These are phyloP conservation scores for Passiflora organensis DNA, from an alignment of 345 rosid genomes.

Conservation along the genomic window DNA sequence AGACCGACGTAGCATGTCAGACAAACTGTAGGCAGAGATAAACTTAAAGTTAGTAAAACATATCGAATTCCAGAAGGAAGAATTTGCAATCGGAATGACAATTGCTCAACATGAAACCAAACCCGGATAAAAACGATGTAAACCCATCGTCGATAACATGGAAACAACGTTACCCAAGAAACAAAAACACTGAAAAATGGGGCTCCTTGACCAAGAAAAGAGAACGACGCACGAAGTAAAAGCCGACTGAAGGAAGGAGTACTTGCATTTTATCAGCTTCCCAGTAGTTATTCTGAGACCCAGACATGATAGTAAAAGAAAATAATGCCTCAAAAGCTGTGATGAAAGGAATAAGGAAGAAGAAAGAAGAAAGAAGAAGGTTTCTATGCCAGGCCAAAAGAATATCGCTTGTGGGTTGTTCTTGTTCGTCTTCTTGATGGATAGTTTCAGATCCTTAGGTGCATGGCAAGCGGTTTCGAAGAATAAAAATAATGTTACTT, in stretches of 20 bases:
- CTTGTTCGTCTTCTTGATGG: not conserved
- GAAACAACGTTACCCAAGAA: not conserved
- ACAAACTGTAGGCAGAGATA: not conserved
- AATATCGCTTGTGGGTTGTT: not conserved
- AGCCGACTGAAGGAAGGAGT: not conserved
- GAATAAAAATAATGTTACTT: no score
- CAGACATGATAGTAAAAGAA: not conserved
- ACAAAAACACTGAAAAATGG: not conserved
- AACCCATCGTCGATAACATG: not conserved
- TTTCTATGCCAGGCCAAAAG: not conserved
- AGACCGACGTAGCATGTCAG: not conserved
- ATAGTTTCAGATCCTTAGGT: not conserved
- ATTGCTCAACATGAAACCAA: not conserved
- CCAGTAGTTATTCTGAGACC: conserved; percentile 98
- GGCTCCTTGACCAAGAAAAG: no score
- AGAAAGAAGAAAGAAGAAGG: not conserved
- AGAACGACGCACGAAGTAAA: not conserved
- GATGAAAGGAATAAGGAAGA: no score
- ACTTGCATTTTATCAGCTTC: conserved; percentile 97
- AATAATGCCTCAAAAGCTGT: not conserved
- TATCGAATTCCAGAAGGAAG: not conserved
- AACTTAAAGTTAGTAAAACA: not conserved
- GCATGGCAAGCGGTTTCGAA: not conserved
- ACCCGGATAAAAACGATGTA: not conserved
- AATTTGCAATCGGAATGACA: not conserved